Percentiles rank a stretch among this genome's conserved stretches.
These are phyloP conservation scores for Lentinula guzmanii DNA, from an alignment of 768 basidiomycete species.

Conservation along the genomic window DNA sequence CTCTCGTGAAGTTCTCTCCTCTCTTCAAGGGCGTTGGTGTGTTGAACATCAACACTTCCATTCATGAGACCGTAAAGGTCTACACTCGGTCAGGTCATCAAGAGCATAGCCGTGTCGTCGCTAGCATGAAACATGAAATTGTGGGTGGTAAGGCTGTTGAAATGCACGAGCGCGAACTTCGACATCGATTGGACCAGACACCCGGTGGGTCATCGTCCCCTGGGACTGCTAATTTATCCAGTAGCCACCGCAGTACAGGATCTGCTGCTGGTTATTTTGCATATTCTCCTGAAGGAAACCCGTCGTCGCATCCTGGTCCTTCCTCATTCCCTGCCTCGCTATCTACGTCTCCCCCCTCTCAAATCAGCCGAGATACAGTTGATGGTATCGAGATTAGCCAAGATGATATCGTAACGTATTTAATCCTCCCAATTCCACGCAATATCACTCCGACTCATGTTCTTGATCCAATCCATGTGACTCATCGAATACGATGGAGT, in stretches of 20 bases:
- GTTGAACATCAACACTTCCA: constrained; percentile 53
- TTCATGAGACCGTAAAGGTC: constrained; percentile 73
- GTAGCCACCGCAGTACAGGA: not conserved
- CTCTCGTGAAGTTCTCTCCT: constrained; percentile 82
- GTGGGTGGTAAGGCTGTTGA: constrained; percentile 48
- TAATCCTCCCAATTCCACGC: constrained; percentile 56
- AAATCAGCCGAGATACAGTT: constrained; percentile 11
- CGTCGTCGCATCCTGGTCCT: not conserved
- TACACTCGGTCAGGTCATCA: constrained; percentile 47
- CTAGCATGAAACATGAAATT: constrained; percentile 64
- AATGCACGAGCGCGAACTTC: constrained; percentile 13
- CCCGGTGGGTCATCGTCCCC: constrained; percentile 6
- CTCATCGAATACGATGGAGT: constrained; percentile 77
- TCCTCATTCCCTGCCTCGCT: constrained; percentile 1
- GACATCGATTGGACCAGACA: not conserved
- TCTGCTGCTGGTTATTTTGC: constrained; percentile 6
- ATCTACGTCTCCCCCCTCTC: not conserved
- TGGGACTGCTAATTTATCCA: constrained; percentile 6
- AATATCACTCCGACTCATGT: constrained; percentile 64
- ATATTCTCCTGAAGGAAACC: not conserved
- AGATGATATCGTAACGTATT: constrained; percentile 52
- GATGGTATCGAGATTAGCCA: constrained; percentile 20
- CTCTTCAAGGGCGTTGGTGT: constrained; percentile 80
- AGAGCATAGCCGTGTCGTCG: constrained; percentile 56
- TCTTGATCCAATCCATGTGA: constrained; percentile 68